Conservation (phyloP, 495 filamentous ascomycete species). For the Aspergillus egyptiacus region DNA sequence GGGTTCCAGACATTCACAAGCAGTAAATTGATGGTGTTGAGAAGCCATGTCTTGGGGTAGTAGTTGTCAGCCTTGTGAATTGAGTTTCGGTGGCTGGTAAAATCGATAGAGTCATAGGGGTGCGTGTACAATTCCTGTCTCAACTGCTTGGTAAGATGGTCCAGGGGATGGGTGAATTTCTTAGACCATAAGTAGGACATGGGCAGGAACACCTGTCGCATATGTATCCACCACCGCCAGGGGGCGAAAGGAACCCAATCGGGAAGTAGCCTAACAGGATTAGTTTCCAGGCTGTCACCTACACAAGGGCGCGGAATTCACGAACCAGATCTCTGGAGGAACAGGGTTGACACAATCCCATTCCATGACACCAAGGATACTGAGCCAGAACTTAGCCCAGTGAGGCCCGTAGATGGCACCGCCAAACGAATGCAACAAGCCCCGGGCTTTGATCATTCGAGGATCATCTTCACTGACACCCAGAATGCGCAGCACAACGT, state of each 20-base stretch:
- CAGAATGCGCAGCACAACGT: constrained; percentile 75
- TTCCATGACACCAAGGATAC: constrained; percentile 70
- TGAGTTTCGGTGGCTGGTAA: constrained; percentile 69
- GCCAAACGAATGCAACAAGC: constrained; percentile 75
- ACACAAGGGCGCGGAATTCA: too few relatives aligned
- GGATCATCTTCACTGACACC: constrained; percentile 84
- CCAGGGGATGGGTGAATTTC: constrained; percentile 64
- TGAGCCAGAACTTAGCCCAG: constrained; percentile 93
- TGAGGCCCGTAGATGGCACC: constrained; percentile 82
- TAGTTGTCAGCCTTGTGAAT: constrained; percentile 81
- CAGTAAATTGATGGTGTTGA: constrained; percentile 68
- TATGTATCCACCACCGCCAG: constrained; percentile 99
- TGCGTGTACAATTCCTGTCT: constrained; percentile 81
- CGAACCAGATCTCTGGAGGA: constrained; percentile 82
- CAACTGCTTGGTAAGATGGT: constrained; percentile 62
- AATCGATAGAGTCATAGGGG: constrained; percentile 72
- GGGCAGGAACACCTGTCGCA: constrained; percentile 84
- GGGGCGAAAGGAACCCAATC: constrained; percentile 94
- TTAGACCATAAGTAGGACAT: constrained; percentile 88
- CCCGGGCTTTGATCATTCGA: constrained; percentile 80
- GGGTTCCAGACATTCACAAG: constrained; percentile 76
- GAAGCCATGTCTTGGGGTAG: constrained; percentile 80
- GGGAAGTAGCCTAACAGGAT: constrained; percentile 60
- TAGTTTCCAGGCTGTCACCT: neutral
- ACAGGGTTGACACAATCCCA: constrained; percentile 95